Evolutionary conservation across 345 rosid species (phyloP), one percentile per base, ranked within the genome.

Genomic region (Abelmoschus esculentus): DNA sequence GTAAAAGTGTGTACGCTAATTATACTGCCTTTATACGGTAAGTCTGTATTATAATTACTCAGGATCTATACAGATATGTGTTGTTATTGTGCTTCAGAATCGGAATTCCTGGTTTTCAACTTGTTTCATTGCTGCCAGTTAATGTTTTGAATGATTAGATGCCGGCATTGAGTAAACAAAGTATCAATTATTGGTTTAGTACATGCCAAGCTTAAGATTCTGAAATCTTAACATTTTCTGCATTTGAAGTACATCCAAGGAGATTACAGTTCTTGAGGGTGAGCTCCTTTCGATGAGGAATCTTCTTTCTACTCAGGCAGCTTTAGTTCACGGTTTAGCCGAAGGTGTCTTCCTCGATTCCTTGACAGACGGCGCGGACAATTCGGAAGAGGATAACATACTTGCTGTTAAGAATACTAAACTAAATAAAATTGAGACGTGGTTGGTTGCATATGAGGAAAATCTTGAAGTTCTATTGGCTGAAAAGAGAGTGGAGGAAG

Each of bases 1-100:
- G 97, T 64, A 89, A 65, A 72, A 84, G 97, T 71, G 98, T 91
- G 75, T 93, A 89, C 67, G 98, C 97, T 13, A 93, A 93, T 79
- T 93, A 91, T 72, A 79, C 85, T 10, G 96, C 96, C 60, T 93
- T 93, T 74, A 93, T 93, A 64, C 82, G 89, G 97, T 82, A 3
- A 26, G 64, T 17, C 17, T 50, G 15, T 22, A 56, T 56, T 56
- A 26, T 22, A 18, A 28, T 53, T 22, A 8, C 13, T 54, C 2
- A 9, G 14, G 12, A 19, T 54, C 29, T 22, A 19, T 42, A 42
- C 46, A 3, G 46, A 42, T 42, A 9, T 9, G 3, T 42, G 42
- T 42, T 9, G 46, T 62, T 62, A 22, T 38, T 62, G n/a, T 63
- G 67, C 42, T 40, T 63, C 3, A 8, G 40, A 36, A 36, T 36